Evolutionary conservation across 169 alveolate species (phyloP), one percentile per base, ranked within the genome.

Genomic region (Cyclospora cayetanensis): DNA sequence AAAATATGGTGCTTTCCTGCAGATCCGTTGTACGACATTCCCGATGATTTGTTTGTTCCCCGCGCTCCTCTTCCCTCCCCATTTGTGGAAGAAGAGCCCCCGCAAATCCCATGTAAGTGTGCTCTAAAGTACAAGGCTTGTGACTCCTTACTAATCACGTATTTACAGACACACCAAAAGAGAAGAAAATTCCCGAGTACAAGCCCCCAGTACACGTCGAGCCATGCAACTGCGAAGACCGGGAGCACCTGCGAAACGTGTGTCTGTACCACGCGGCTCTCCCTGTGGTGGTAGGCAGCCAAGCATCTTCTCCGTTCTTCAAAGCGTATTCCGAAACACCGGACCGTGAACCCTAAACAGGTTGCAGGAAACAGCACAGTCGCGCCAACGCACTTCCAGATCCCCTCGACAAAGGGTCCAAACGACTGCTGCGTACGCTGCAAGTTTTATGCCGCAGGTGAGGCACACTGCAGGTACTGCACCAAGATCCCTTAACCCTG

Each of bases 1-100:
- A n/a, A n/a, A n/a, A n/a, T n/a, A n/a, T n/a, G n/a, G n/a, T 9
- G 79, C 7, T 29, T 20, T 72, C 20, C 60, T 41, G 20, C 65
- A 84, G 85, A 84, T 60, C 93, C 89, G 3, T 80, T 88, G 76
- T 68, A 63, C 29, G 93, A 88, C 52, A 70, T 37, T 29, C 89
- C 85, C 63, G 93, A 88, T 4, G 87, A 74, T n/a, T 22, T 88
- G 22, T 88, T 74, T 53, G 88, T 60, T 42, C 52, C 35, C 39
- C 63, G 39, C 20, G 50, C 72, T 22, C 89, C 90, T 29, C 55
- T 88, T 50, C 72, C 93, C 27, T 63, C 86, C 4, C 93, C 93
- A 9, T 39, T 68, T 52, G 41, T 37, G 34, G 72, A 37, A 35
- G 88, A 22, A 27, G 91, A 46, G 55, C 55, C 55, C 55, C 55